Percentiles rank a stretch among this genome's conserved stretches.
These are phyloP conservation scores for Pythium folliculosum DNA, from an alignment of 352 stramenopile genomes.

Conservation along the genomic window DNA sequence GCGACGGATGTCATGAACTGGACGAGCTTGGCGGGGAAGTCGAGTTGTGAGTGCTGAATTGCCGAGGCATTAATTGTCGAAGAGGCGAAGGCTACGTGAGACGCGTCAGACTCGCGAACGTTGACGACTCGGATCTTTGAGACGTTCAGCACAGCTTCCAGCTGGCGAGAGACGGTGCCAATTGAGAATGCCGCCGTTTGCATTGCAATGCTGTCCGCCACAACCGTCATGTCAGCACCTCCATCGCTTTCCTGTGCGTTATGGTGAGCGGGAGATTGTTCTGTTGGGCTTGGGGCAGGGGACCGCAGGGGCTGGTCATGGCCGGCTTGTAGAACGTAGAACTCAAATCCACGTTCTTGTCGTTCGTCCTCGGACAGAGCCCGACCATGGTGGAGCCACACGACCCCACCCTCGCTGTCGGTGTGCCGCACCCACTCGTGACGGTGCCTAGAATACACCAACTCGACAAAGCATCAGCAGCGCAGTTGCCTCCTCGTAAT, in stretches of 20 bases:
- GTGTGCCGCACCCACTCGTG: conserved; percentile 11
- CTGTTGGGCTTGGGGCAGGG: background rate
- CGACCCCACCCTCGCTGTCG: background rate
- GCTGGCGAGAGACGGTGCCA: background rate
- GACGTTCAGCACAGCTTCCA: background rate
- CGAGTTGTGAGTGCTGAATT: background rate
- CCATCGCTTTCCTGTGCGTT: background rate
- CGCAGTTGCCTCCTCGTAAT: background rate
- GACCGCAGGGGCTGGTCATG: background rate
- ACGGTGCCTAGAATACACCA: conserved; percentile 1
- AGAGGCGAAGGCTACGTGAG: background rate
- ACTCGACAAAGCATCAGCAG: background rate
- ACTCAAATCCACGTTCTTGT: background rate
- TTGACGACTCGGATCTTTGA: background rate
- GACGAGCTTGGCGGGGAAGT: conserved; percentile 19
- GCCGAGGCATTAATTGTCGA: background rate
- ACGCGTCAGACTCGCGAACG: background rate
- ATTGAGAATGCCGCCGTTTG: background rate
- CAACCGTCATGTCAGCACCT: background rate
- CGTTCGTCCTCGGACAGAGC: background rate
- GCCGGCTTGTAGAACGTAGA: conserved; percentile 1
- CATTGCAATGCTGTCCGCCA: background rate
- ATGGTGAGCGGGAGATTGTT: background rate
- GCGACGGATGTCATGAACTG: conserved; percentile 17
- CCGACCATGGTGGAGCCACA: conserved; percentile 6